Base-by-base conservation (phyloP, 768 basidiomycete species). In the Cubamyces sp. region DNA sequence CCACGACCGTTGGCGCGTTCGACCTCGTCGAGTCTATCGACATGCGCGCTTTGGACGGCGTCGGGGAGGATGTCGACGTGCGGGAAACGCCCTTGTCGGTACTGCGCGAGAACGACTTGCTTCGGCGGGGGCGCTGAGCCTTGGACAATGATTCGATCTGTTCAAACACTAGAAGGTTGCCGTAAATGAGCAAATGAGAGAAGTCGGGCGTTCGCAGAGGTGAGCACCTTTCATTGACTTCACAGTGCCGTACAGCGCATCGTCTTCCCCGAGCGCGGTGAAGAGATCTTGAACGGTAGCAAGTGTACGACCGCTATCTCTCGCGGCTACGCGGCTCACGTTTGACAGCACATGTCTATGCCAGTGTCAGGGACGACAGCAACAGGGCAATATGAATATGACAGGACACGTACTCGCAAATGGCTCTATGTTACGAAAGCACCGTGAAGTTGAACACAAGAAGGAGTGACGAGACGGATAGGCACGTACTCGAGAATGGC, bases 201-300 rank as follows among this genome's bases (percentile, higher is more conserved):
- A 47, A 19, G 40, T 9, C 28, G 12, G 18, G 8, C 21, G 12
- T 21, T 12, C 5, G 47, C 34, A 7, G 26, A 23, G 45, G 40
- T 18, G 74, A 82, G 66, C 66, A 92, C 95, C 90, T 78, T 90
- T 85, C 91, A 96, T 91, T 23, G 83, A 81, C 75, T 87, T 92
- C 77, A 96, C 95, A 61, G 91, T 81, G 26, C 83, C 84, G 76
- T 94, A 97, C 50, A 96, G 84, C 50, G 87, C 80, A 66, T 92
- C 88, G 74, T 97, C 96, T 75, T 97, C 96, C 64, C 92, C 94
- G 16, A 97, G 79, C 0, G 94, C 94, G 18, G 87, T 81, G 73
- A 94, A 95, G 47, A 98, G 77, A 73, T 97, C 94, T 62, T 91
- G 86, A 9, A 85, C 79, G 11, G 85, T 87, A 23, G 94, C 95